Percentiles rank a stretch among this genome's conserved stretches.
These are phyloP conservation scores for Hirsutella rhossiliensis DNA, from an alignment of 2,329 filamentous ascomycete genomes.

Conservation along the genomic window DNA sequence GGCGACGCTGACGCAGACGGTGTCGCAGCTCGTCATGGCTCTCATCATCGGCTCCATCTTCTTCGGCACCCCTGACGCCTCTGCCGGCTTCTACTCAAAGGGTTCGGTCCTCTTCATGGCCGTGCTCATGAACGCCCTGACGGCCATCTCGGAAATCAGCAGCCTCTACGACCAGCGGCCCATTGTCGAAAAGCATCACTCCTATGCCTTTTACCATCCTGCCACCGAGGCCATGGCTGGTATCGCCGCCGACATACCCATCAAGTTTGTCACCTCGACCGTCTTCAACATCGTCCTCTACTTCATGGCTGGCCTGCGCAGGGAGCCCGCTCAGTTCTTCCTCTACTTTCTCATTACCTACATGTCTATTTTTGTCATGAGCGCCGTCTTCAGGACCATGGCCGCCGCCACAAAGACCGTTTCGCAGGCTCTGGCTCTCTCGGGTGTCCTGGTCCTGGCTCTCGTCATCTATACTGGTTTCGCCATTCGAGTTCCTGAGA, in stretches of 20 bases:
- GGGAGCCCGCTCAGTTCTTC: constrained; percentile 59
- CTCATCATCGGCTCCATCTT: constrained; percentile 52
- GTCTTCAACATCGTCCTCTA: constrained; percentile 46
- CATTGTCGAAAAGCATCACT: constrained; percentile 36
- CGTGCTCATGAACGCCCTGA: constrained; percentile 45
- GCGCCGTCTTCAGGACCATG: constrained; percentile 63
- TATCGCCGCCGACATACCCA: constrained; percentile 41
- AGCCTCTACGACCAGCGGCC: constrained; percentile 30
- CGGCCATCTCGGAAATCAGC: constrained; percentile 42
- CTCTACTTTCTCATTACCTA: constrained; percentile 63
- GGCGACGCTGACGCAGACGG: constrained; percentile 30
- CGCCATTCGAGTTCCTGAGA: constrained; percentile 36
- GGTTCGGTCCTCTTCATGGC: constrained; percentile 49
- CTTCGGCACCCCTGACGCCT: constrained; percentile 36
- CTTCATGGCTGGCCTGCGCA: constrained; percentile 39
- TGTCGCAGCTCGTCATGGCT: constrained; percentile 40
- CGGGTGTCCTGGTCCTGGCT: constrained; percentile 43
- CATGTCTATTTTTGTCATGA: constrained; percentile 58
- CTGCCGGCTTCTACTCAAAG: constrained; percentile 38
- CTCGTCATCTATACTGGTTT: constrained; percentile 52
- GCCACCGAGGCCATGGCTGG: constrained; percentile 40
- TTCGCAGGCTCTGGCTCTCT: constrained; percentile 41
- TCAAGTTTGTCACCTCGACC: constrained; percentile 39
- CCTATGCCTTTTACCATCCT: constrained; percentile 39
- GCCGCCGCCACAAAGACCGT: constrained; percentile 57